Percentiles rank a stretch among this genome's conserved stretches.
Conservation (phyloP, 2,329 filamentous ascomycete genomes). For the Rutstroemia sydowiana region DNA sequence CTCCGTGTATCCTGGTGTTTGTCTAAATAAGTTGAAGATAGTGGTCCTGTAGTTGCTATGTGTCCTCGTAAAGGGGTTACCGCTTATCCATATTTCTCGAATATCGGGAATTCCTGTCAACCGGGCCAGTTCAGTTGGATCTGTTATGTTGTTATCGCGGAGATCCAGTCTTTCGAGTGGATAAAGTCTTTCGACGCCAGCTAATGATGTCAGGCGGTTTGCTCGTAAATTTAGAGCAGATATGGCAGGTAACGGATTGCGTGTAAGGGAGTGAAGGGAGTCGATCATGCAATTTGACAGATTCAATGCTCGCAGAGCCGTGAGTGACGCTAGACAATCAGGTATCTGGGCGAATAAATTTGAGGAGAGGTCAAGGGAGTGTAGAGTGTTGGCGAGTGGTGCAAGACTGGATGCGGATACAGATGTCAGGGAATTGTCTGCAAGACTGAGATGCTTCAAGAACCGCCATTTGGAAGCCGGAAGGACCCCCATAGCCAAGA, state of each 20-base stretch:
- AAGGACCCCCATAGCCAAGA: constrained; percentile 63
- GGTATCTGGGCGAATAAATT: constrained; percentile 94
- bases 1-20: constrained; percentile 80
- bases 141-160: constrained; percentile 82
- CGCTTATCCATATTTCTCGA: constrained; percentile 83
- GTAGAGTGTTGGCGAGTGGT: constrained; percentile 79
- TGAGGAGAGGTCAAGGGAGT: constrained; percentile 84
- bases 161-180: constrained; percentile 87
- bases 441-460: constrained; percentile 80
- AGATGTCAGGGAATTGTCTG: constrained; percentile 82
- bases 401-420: constrained; percentile 68
- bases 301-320: constrained; percentile 84
- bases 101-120: constrained; percentile 88
- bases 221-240: constrained; percentile 85
- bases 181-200: constrained; percentile 80
- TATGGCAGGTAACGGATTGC: constrained; percentile 85
- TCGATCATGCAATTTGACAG: constrained; percentile 97
- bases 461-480: constrained; percentile 92
- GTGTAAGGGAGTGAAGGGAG: constrained; percentile 77
- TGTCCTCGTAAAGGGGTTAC: constrained; percentile 85
- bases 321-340: constrained; percentile 78
- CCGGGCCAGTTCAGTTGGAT: constrained; percentile 83
- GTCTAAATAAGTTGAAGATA: constrained; percentile 94
- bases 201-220: constrained; percentile 80
- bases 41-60: constrained; percentile 78